phyloP scores from a whole-genome alignment of 106 monocot genomes.

The Triglochin maritima region DNA sequence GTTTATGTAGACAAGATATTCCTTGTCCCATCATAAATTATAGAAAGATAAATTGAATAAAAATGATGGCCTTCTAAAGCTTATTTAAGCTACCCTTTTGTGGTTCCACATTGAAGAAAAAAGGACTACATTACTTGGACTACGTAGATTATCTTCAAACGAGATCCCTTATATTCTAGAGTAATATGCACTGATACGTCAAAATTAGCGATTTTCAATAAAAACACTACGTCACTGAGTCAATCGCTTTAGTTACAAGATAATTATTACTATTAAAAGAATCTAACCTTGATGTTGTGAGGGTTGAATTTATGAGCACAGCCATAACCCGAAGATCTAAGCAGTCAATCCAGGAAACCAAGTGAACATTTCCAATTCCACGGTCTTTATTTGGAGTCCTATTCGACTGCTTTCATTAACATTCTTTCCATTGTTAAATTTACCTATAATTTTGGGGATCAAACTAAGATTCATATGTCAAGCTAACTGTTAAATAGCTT shows the following conservation, averaged over 20 bases:
- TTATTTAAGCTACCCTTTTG: too few species aligned
- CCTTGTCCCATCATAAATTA: too few species aligned
- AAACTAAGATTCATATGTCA: background rate
- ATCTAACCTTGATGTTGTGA: slow-evolving; percentile 52
- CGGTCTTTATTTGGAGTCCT: background rate
- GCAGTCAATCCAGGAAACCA: slow-evolving; percentile 55
- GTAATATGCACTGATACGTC: background rate
- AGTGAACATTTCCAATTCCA: slow-evolving; percentile 21
- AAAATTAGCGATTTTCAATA: too few species aligned
- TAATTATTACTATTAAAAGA: background rate
- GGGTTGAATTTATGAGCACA: slow-evolving; percentile 66
- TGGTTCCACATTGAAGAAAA: background rate
- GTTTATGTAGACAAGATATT: too few species aligned
- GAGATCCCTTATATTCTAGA: background rate
- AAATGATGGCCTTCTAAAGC: too few species aligned
- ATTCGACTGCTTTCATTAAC: background rate
- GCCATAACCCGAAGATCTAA: slow-evolving; percentile 58
- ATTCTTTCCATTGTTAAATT: background rate
- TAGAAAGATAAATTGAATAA: too few species aligned
- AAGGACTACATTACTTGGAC: background rate
- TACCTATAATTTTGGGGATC: background rate
- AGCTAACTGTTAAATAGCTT: background rate
- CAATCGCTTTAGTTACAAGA: background rate
- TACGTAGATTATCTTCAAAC: background rate
- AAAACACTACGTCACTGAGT: too few species aligned